Conservation (phyloP, 371 early-diverging fungal species). For the Lichtheimia ramosa region DNA sequence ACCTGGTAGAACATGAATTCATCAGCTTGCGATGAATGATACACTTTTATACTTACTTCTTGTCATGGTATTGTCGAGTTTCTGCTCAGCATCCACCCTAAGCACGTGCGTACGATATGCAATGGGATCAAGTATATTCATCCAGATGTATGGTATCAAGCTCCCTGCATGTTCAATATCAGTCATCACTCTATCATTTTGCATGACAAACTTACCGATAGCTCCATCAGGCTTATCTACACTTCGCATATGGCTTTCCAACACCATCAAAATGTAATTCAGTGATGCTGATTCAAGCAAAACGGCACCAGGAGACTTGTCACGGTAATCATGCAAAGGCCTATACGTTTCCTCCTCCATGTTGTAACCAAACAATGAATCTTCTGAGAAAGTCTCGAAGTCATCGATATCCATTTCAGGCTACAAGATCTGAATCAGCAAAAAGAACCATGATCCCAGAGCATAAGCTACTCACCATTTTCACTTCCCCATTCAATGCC, state of each 20-base stretch:
- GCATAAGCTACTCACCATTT: slow-evolving; percentile 26
- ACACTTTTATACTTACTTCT: slow-evolving; percentile 21
- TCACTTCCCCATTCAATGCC: slow-evolving; percentile 26
- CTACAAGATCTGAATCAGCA: slow-evolving; percentile 11
- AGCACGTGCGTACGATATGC: slow-evolving; percentile 34
- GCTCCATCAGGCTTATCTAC: slow-evolving; percentile 21
- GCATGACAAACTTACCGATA: slow-evolving; percentile 17
- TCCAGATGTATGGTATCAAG: slow-evolving; percentile 41
- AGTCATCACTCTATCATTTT: background rate
- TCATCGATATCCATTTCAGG: slow-evolving; percentile 44
- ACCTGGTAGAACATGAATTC: slow-evolving; percentile 12
- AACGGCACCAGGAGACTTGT: slow-evolving; percentile 31
- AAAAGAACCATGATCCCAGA: background rate
- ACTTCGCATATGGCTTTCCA: slow-evolving; percentile 40
- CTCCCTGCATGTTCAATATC: slow-evolving; percentile 15
- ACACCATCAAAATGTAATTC: slow-evolving; percentile 29
- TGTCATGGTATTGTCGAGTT: slow-evolving; percentile 25
- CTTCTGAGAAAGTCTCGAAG: slow-evolving; percentile 48
- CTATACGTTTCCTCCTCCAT: slow-evolving; percentile 46
- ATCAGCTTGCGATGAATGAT: background rate
- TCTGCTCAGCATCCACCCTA: slow-evolving; percentile 13
- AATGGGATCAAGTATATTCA: slow-evolving; percentile 43
- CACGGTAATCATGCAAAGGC: slow-evolving; percentile 28
- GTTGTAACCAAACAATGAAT: slow-evolving; percentile 46
- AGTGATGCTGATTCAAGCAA: slow-evolving; percentile 43